Evolutionary conservation across 768 basidiomycete species (phyloP), one percentile per base, ranked within the genome.

Genomic region (Tylopilus felleus): DNA sequence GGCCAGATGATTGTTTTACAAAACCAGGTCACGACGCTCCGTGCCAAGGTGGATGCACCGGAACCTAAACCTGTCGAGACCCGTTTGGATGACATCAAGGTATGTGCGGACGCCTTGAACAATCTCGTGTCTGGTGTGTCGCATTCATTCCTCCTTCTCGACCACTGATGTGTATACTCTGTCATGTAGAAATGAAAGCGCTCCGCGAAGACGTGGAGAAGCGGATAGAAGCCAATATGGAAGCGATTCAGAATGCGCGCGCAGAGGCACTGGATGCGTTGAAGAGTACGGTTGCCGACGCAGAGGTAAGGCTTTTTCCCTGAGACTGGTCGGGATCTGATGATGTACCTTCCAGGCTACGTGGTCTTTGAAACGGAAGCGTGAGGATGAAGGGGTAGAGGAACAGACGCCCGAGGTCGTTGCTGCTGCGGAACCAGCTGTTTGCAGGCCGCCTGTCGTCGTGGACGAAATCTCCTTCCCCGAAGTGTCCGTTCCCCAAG

Each of bases 321-420:
- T 55, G 46, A 47, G 38, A 42, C 21, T 41, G 47, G 10, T 61
- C 64, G 60, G 36, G 62, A 44, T 55, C 58, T 64, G 62, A 66
- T 66, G 72, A 58, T 53, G 27, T 53, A 8, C 52, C 57, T 51
- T 47, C 8, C 19, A 67, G 65, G 59, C 56, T 62, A 21, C 70
- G 56, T 68, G 68, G 56, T 76, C 79, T 48, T 71, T 77, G 70
- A 88, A 89, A 72, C 82, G 86, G 55, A 89, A 87, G 71, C 84
- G 84, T 46, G 60, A 53, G 38, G 76, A 77, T 40, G 75, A 74
- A 58, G 76, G 74, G 36, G 73, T 62, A 1, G 55, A 52, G 1
- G 51, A 62, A 49, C 57, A 51, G 21, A n/a, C 27, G 2, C 28
- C 28, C 2, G 45, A 44, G 14, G 41, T 27, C 19, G 13, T 23